Conservation (phyloP, 139 green algal species). For the Picochlorum sp. region DNA sequence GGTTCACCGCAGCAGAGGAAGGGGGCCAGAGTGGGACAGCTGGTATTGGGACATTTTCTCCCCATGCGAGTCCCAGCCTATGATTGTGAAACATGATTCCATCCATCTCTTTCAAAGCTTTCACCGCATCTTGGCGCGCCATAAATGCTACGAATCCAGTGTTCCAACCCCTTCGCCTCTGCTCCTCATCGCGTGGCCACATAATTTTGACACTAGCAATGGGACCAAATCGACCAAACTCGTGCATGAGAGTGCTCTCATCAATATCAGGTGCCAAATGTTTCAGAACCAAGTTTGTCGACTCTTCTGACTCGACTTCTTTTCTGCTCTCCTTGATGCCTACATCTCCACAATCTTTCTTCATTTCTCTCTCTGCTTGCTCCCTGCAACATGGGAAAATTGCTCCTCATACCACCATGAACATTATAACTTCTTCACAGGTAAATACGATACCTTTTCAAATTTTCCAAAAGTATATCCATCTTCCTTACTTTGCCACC, state of each 20-base stretch:
- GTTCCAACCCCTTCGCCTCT: slow-evolving; percentile 73
- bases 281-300: slow-evolving; percentile 88
- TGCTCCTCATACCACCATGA: not conserved
- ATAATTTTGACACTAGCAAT: slow-evolving; percentile 95
- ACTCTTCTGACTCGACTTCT: not conserved
- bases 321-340: not conserved
- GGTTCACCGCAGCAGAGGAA: slow-evolving; percentile 8
- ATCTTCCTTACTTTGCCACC: slow-evolving; percentile 68
- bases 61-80: slow-evolving; percentile 85
- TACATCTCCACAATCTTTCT: slow-evolving; percentile 19
- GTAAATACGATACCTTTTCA: slow-evolving; percentile 59
- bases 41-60: slow-evolving; percentile 78
- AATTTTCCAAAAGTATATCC: slow-evolving; percentile 80
- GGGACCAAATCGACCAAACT: slow-evolving; percentile 85
- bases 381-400: slow-evolving; percentile 48
- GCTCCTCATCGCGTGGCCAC: slow-evolving; percentile 93
- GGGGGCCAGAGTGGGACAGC: slow-evolving; percentile 60
- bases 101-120: slow-evolving; percentile 70
- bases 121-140: slow-evolving; percentile 59
- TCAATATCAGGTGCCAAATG: slow-evolving; percentile 81
- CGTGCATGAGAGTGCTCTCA: slow-evolving; percentile 65
- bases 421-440: not conserved
- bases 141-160: slow-evolving; percentile 97
- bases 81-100: slow-evolving; percentile 65
- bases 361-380: slow-evolving; percentile 64